Base-by-base conservation (phyloP, 768 basidiomycete genomes). In the Pleurotus cornucopiae region DNA sequence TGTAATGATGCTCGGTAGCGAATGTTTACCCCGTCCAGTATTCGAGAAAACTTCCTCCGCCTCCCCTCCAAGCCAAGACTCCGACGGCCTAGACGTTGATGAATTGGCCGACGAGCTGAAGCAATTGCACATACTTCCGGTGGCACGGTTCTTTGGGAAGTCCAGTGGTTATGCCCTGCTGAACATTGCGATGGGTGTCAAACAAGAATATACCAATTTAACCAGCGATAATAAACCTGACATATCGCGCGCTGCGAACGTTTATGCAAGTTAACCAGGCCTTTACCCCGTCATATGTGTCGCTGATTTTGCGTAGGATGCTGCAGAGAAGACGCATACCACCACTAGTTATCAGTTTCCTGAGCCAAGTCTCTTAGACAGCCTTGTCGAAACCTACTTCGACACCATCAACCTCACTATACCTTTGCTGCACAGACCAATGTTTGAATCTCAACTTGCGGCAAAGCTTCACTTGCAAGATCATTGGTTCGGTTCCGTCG, bases 341-440 rank as follows among this genome's bases (percentile, higher is more conserved):
- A 34, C 30, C 6, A 30, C 46, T 13, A 20, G 14, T 25, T 58
- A 58, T 0, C 14, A 39, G 1, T 85, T 83, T 61, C 85, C 85
- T 0, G 73, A 78, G 3, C 55, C 67, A 0, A 81, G 80, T 45
- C 77, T 94, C 45, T 71, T 80, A 13, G 41, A 58, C 6, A 44
- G 61, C 0, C 75, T 94, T 37, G 68, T 91, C 38, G 77, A 85
- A 37, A 69, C 83, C 23, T 93, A 87, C 63, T 96, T 94, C 64
- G 57, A 58, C 1, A 58, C 78, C 30, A 54, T 77, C 57, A 88
- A 92, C 63, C 57, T 76, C n/a, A 73, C 78, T 53, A 62, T 80
- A 0, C 90, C 91, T 1, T 74, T 94, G 2, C 73, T 96, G 4
- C 91, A 94, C 61, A 79, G 84, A 4, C 84, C 83, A 0, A 81